Conservation (phyloP, 1,139 yeast genomes). For the Yamadazyma siamensis region DNA sequence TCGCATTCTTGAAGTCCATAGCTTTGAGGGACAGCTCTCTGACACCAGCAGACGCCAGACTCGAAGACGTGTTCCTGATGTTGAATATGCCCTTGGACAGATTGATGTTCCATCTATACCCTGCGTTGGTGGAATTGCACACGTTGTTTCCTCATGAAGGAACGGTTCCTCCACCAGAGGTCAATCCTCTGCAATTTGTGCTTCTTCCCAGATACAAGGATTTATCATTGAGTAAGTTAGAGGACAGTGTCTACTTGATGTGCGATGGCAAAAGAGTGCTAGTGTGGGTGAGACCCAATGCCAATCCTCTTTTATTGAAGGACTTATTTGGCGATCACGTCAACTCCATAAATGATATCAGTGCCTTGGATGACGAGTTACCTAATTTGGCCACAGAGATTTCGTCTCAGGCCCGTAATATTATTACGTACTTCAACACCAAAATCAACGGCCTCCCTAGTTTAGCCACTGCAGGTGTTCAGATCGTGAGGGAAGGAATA, state of each 20-base stretch:
- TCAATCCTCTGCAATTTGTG: conserved; percentile 45
- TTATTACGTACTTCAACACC: conserved; percentile 50
- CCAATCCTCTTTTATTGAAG: conserved; percentile 61
- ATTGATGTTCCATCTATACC: conserved; percentile 69
- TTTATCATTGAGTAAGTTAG: conserved; percentile 42
- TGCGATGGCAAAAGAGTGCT: conserved; percentile 65
- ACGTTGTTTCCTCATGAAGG: conserved; percentile 57
- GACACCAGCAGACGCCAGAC: conserved; percentile 52
- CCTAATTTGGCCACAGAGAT: conserved; percentile 73
- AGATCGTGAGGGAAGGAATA: conserved; percentile 60
- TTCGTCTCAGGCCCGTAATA: conserved; percentile 62
- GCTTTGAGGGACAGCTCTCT: conserved; percentile 55
- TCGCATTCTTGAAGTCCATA: conserved; percentile 66
- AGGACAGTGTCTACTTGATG: conserved; percentile 75
- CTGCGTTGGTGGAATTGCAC: conserved; percentile 76
- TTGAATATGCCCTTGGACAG: conserved; percentile 56
- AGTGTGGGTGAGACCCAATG: conserved; percentile 71
- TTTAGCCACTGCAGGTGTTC: conserved; percentile 43
- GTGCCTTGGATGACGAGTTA: conserved; percentile 53
- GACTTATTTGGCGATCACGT: conserved; percentile 70
- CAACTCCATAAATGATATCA: conserved; percentile 40
- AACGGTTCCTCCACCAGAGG: conserved; percentile 31
- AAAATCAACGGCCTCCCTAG: conserved; percentile 32
- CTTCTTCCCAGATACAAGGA: conserved; percentile 51
- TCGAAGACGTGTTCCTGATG: conserved; percentile 55